Evolutionary conservation across 2,329 filamentous ascomycete genomes (phyloP).

Genomic region (Apiospora kogelbergensis): DNA sequence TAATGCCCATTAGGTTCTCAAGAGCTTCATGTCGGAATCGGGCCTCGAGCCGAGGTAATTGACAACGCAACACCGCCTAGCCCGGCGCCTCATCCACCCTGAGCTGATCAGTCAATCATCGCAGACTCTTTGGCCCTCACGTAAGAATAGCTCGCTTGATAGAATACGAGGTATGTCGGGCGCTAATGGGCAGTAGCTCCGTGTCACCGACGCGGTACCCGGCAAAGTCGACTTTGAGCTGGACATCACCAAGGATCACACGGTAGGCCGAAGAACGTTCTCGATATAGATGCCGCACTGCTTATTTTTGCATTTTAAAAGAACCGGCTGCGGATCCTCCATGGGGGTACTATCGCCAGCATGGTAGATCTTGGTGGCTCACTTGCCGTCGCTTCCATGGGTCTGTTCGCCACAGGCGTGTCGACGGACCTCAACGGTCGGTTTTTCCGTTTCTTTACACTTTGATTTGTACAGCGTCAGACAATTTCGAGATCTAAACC

Average conservation of each 20-base stretch:
- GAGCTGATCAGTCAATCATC: background rate
- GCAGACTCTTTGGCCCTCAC: slow-evolving; percentile 41
- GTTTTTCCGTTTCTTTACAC: background rate
- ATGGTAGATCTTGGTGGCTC: slow-evolving; percentile 69
- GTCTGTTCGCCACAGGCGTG: slow-evolving; percentile 62
- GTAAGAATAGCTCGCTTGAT: slow-evolving; percentile 28
- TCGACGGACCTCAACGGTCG: slow-evolving; percentile 65
- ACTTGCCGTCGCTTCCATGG: slow-evolving; percentile 64
- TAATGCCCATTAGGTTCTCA: slow-evolving; percentile 64
- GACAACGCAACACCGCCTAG: background rate
- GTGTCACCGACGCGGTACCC: slow-evolving; percentile 61
- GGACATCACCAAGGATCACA: slow-evolving; percentile 72
- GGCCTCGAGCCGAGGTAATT: slow-evolving; percentile 83
- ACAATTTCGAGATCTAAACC: slow-evolving; percentile 11
- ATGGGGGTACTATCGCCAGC: slow-evolving; percentile 77
- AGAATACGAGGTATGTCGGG: background rate
- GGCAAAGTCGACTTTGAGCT: slow-evolving; percentile 76
- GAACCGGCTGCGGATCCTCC: slow-evolving; percentile 76
- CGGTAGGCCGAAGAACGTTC: slow-evolving; percentile 46
- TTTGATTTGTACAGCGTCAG: background rate
- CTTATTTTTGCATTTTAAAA: slow-evolving; percentile 39
- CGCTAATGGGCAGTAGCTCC: slow-evolving; percentile 51
- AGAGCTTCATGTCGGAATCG: slow-evolving; percentile 82
- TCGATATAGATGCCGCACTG: slow-evolving; percentile 9
- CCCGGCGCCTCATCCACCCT: background rate